These are phyloP conservation scores for Tillandsia leiboldiana DNA, from an alignment of 176 grass and related monocot genomes.

Conservation along the genomic window DNA sequence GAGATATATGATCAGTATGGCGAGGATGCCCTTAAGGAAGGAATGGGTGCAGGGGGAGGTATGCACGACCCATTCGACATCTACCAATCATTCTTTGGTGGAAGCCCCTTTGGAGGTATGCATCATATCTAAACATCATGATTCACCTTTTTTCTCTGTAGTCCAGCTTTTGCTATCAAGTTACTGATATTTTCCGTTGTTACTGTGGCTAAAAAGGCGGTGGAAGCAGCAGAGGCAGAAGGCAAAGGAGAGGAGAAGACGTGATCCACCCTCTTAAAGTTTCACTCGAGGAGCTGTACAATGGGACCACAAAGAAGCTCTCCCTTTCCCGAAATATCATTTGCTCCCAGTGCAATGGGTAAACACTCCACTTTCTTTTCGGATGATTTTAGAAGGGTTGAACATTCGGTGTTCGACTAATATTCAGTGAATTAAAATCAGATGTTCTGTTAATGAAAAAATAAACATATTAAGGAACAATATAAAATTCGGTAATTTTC, in stretches of 20 bases:
- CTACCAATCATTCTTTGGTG: slow-evolving; percentile 75
- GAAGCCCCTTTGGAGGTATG: slow-evolving; percentile 65
- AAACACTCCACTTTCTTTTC: neutral
- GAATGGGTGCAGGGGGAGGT: slow-evolving; percentile 54
- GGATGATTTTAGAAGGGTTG: too few relatives aligned
- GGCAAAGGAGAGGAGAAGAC: slow-evolving; percentile 78
- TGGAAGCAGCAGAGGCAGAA: slow-evolving; percentile 61
- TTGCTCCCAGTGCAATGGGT: slow-evolving; percentile 80
- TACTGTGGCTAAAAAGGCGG: slow-evolving; percentile 24
- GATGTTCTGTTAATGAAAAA: too few relatives aligned
- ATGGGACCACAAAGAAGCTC: slow-evolving; percentile 70
- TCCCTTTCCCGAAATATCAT: slow-evolving; percentile 70
- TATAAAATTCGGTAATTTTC: too few relatives aligned
- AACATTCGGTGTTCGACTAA: too few relatives aligned
- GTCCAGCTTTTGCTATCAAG: neutral
- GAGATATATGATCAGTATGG: slow-evolving; percentile 87
- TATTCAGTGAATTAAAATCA: too few relatives aligned
- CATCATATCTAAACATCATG: neutral
- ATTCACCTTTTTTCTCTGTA: neutral
- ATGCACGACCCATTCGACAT: slow-evolving; percentile 85
- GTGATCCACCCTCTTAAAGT: slow-evolving; percentile 75
- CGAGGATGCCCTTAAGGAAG: slow-evolving; percentile 92
- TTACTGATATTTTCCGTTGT: neutral
- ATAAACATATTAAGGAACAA: too few relatives aligned
- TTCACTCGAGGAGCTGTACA: slow-evolving; percentile 75